Evolutionary conservation across 2,329 filamentous ascomycete species (phyloP).

Genomic region (Aspergillus versicolor): DNA sequence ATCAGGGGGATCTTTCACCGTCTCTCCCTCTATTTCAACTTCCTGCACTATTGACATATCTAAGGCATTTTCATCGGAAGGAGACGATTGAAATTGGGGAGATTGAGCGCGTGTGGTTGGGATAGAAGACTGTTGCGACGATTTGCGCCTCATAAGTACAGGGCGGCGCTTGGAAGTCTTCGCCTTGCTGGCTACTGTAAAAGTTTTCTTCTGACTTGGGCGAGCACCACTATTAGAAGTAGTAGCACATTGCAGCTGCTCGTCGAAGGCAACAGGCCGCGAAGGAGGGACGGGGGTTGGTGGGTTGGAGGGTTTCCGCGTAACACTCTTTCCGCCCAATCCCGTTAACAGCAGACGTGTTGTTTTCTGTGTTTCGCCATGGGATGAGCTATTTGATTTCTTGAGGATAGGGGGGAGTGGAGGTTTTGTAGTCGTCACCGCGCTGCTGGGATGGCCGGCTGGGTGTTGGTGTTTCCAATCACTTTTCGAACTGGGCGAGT

Average conservation of each 20-base stretch:
- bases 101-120: constrained; percentile 16
- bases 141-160: constrained; percentile 35
- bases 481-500: constrained; percentile 1
- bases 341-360: constrained; percentile 32
- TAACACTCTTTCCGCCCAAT: constrained; percentile 24
- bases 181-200: constrained; percentile 28
- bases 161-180: constrained; percentile 31
- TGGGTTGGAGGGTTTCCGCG: constrained; percentile 26
- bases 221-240: constrained; percentile 3
- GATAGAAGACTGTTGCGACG: constrained; percentile 32
- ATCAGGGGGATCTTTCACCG: neutral
- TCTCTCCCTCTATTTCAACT: neutral
- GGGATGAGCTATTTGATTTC: constrained; percentile 29
- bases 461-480: constrained; percentile 13
- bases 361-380: constrained; percentile 29
- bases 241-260: neutral
- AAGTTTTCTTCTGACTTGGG: constrained; percentile 27
- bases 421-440: neutral
- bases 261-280: constrained; percentile 8
- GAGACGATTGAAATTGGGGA: neutral
- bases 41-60: neutral
- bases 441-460: neutral
- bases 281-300: constrained; percentile 20
- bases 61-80: neutral
- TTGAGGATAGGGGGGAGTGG: constrained; percentile 41